Evolutionary conservation across 1,284 basidiomycete species (phyloP).

Genomic region (Anthracocystis setariae): DNA sequence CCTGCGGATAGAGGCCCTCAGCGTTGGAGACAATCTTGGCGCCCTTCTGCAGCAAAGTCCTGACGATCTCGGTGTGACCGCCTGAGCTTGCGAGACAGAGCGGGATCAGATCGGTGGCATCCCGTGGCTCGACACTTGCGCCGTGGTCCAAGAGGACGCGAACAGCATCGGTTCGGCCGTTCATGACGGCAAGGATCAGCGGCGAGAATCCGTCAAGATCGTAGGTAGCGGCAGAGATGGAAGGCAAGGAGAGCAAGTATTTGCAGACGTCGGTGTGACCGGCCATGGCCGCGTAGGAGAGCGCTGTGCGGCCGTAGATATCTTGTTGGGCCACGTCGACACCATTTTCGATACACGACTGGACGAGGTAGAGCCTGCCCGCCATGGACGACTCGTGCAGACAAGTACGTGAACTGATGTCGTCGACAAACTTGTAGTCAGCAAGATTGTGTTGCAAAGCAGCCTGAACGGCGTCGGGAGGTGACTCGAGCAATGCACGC

Average conservation of each 20-base stretch:
- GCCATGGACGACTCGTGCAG: conserved; percentile 93
- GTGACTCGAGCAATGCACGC: conserved; percentile 62
- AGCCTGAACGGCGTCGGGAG: conserved; percentile 48
- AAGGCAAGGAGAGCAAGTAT: conserved; percentile 78
- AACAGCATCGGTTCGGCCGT: conserved; percentile 82
- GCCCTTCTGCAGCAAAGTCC: conserved; percentile 79
- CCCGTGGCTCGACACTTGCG: conserved; percentile 54
- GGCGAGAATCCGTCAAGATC: conserved; percentile 86
- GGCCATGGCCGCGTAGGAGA: conserved; percentile 96
- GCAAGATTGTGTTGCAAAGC: conserved; percentile 69
- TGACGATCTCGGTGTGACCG: conserved; percentile 85
- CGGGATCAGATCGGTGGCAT: conserved; percentile 78
- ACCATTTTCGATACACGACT: conserved; percentile 80
- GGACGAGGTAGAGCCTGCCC: conserved; percentile 82
- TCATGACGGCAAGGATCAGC: conserved; percentile 88
- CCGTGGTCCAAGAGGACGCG: conserved; percentile 61
- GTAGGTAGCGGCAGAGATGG: conserved; percentile 75
- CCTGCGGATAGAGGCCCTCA: conserved; percentile 94
- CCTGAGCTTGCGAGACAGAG: conserved; percentile 89
- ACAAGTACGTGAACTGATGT: conserved; percentile 94
- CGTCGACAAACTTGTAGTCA: conserved; percentile 91
- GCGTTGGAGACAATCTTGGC: conserved; percentile 85
- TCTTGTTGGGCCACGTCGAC: conserved; percentile 79
- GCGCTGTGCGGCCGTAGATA: conserved; percentile 88
- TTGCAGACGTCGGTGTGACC: conserved; percentile 83